Evolutionary conservation across 805 yeast genomes (phyloP), one percentile per base, ranked within the genome.

Genomic region (Brettanomyces nanus): DNA sequence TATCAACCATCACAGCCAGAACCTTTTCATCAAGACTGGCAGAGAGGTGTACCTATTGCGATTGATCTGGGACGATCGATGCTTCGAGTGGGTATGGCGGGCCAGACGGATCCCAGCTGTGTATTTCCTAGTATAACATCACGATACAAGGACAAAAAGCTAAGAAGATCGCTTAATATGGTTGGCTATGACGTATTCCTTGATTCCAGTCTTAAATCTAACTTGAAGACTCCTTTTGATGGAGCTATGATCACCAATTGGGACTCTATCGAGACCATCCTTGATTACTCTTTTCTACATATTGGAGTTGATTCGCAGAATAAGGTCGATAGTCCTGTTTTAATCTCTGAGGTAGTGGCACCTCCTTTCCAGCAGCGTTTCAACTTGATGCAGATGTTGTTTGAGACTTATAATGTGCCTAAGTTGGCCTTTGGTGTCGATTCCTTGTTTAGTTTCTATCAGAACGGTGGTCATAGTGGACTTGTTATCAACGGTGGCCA

Each of bases 171-270:
- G 4, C 69, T 82, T 46, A 76, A 92, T 0, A 68, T 84, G 40
- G 77, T 85, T 3, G 99, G 99, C 3, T 75, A 82, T 49, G 97
- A 90, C 56, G 75, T 78, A 15, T 75, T 68, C 51, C 53, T 83
- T 22, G 97, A 89, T 49, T 71, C 79, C 6, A 62, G 81, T 2
- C 71, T 83, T 33, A 73, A 79, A 44, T 68, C 84, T 14, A 79
- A 80, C 38, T 72, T 85, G 25, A 78, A 75, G 49, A 66, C 85
- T 4, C 95, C 97, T 0, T 90, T 73, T 53, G 98, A 92, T 57
- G 95, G 95, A 0, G 73, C 85, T 4, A 63, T 86, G 47, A 66
- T 92, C 26, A 80, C 94, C 19, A 94, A 89, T 56, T 94, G 97
- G 97, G 97, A 92, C 40, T 73, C 80, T 41, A 71, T 81, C 2